These are phyloP conservation scores for Lepraria neglecta DNA, from an alignment of 495 filamentous ascomycete genomes.

Conservation along the genomic window DNA sequence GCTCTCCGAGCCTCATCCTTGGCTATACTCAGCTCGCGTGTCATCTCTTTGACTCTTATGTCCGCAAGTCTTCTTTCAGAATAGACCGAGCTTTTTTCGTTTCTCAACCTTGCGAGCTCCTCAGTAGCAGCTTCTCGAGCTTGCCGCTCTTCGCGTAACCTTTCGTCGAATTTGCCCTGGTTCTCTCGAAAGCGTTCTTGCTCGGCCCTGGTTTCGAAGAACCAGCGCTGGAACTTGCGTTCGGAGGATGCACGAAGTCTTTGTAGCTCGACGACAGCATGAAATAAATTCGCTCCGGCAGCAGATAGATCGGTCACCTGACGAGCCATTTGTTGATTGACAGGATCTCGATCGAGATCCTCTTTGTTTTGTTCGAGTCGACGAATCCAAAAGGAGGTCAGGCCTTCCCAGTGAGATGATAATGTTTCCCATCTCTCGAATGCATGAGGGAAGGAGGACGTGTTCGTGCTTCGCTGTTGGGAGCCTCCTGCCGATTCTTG, in stretches of 20 bases:
- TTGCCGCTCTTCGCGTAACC: constrained; percentile 65
- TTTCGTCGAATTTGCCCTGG: constrained; percentile 70
- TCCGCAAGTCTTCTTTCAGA: constrained; percentile 23
- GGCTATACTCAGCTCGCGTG: constrained; percentile 83
- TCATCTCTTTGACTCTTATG: constrained; percentile 67
- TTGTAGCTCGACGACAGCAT: constrained; percentile 94
- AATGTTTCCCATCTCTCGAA: constrained; percentile 96
- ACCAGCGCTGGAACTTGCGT: constrained; percentile 97
- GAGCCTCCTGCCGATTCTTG: constrained; percentile 36
- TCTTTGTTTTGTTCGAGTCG: constrained; percentile 82
- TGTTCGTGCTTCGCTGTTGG: constrained; percentile 36
- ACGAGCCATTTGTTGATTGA: constrained; percentile 80
- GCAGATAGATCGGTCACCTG: constrained; percentile 95
- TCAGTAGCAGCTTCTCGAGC: constrained; percentile 58
- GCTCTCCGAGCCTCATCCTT: constrained; percentile 94
- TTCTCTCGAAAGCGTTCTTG: constrained; percentile 79
- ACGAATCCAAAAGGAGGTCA: constrained; percentile 95
- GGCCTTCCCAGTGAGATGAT: constrained; percentile 95
- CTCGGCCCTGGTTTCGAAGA: constrained; percentile 86
- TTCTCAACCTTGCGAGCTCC: constrained; percentile 56
- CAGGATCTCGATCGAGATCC: constrained; percentile 71
- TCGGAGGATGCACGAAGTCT: constrained; percentile 93
- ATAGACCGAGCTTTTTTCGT: constrained; percentile 61
- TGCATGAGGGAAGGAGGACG: constrained; percentile 79
- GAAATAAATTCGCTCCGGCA: constrained; percentile 93